Percentiles rank a stretch among this genome's conserved stretches.
phyloP scores from a whole-genome alignment of 805 yeast genomes.

The Yarrowia sp. region DNA sequence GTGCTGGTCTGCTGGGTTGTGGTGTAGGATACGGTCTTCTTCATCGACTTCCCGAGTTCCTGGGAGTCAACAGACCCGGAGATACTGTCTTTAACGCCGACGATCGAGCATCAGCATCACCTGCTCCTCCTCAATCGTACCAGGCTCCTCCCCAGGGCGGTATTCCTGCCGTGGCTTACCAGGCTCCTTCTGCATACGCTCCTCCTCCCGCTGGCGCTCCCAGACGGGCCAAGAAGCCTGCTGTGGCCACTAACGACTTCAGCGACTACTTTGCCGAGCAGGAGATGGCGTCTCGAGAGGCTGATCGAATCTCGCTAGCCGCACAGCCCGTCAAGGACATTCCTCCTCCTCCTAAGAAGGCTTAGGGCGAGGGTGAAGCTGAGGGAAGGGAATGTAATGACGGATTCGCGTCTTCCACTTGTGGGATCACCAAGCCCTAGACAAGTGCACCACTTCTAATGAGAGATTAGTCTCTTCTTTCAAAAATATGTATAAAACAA shows the following conservation, averaged over 20 bases:
- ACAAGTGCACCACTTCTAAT: too few relatives aligned
- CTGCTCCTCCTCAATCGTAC: conserved; percentile 24
- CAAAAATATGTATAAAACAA: not conserved
- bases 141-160: conserved; percentile 30
- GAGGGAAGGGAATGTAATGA: too few relatives aligned
- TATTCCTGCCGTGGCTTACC: conserved; percentile 24
- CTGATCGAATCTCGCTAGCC: conserved; percentile 42
- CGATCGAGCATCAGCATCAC: conserved; percentile 26
- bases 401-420: too few relatives aligned
- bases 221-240: conserved; percentile 32
- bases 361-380: not conserved
- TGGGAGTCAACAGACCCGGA: conserved; percentile 52
- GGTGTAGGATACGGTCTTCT: conserved; percentile 93
- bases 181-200: conserved; percentile 32
- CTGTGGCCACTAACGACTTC: conserved; percentile 41
- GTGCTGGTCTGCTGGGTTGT: conserved; percentile 85
- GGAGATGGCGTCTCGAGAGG: conserved; percentile 43
- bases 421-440: too few relatives aligned
- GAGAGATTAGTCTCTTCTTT: too few relatives aligned
- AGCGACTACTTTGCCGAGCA: conserved; percentile 47
- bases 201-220: conserved; percentile 14
- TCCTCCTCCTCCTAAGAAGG: conserved; percentile 44
- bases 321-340: conserved; percentile 43
- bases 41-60: conserved; percentile 80
- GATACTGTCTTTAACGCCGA: conserved; percentile 52